Evolutionary conservation across 805 yeast genomes (phyloP).

Genomic region (Lachancea waltii): DNA sequence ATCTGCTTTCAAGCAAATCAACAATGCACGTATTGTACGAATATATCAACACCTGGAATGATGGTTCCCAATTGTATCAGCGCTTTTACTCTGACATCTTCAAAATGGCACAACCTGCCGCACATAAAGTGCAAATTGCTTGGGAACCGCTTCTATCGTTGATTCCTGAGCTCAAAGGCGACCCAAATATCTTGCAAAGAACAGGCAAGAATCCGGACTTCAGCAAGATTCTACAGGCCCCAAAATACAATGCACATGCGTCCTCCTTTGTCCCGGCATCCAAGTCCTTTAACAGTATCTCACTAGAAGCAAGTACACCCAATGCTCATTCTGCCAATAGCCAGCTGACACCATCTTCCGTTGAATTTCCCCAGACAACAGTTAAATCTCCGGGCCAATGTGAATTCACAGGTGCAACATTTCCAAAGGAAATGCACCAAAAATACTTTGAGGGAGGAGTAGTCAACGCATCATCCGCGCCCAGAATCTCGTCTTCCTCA

Average conservation of each 20-base stretch:
- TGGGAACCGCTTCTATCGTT: slow-evolving; percentile 4
- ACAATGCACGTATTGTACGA: slow-evolving; percentile 19
- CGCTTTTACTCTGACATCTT: slow-evolving; percentile 21
- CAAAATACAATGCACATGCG: slow-evolving; percentile 10
- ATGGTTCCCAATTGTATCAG: slow-evolving; percentile 26
- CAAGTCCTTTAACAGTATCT: too few species aligned
- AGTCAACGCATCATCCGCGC: too few species aligned
- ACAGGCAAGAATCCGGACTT: not conserved
- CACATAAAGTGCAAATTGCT: slow-evolving; percentile 7
- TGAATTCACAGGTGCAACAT: not conserved
- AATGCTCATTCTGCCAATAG: not conserved
- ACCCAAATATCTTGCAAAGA: not conserved
- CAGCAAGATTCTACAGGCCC: not conserved
- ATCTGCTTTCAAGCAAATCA: slow-evolving; percentile 21
- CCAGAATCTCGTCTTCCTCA: not conserved
- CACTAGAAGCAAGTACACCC: not conserved
- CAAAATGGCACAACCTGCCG: slow-evolving; percentile 16
- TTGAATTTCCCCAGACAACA: not conserved
- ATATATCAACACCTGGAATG: slow-evolving; percentile 33
- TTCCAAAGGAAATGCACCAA: not conserved
- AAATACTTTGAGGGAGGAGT: not conserved
- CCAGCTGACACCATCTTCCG: slow-evolving; percentile 1
- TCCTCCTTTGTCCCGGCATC: slow-evolving; percentile 10
- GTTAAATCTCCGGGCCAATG: not conserved
- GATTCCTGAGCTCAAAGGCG: not conserved